Conservation (phyloP, 371 early-diverging fungal species). For the Polyrhizophydium stewartii region DNA sequence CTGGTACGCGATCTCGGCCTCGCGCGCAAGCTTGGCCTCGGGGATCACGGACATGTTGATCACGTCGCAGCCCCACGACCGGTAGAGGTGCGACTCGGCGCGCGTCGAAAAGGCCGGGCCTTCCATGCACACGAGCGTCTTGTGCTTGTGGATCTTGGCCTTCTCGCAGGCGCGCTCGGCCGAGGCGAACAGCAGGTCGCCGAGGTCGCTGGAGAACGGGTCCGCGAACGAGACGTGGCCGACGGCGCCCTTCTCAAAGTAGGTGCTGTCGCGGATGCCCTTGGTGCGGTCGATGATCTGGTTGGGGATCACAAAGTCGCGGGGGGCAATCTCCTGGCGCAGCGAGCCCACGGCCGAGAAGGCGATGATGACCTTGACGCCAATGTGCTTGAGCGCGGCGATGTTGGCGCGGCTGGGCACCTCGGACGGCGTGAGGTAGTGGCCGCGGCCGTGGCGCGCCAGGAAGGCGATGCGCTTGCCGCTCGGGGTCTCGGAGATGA, state of each 20-base stretch:
- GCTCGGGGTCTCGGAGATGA: slow-evolving; percentile 61
- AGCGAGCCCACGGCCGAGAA: slow-evolving; percentile 87
- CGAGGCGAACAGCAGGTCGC: slow-evolving; percentile 56
- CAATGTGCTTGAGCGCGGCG: slow-evolving; percentile 91
- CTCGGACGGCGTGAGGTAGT: slow-evolving; percentile 83
- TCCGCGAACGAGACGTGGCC: slow-evolving; percentile 88
- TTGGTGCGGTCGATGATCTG: slow-evolving; percentile 97
- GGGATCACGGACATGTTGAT: slow-evolving; percentile 97
- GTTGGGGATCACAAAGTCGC: slow-evolving; percentile 90
- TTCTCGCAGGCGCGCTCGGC: slow-evolving; percentile 21
- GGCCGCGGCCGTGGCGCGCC: slow-evolving; percentile 93
- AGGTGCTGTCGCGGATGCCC: slow-evolving; percentile 65
- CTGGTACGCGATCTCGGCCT: slow-evolving; percentile 96
- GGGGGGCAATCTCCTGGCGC: slow-evolving; percentile 87
- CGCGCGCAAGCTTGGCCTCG: slow-evolving; percentile 94
- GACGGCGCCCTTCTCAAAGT: slow-evolving; percentile 87
- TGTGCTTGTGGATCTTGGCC: slow-evolving; percentile 60
- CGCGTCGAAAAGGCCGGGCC: slow-evolving; percentile 96
- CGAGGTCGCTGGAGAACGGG: slow-evolving; percentile 82
- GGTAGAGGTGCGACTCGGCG: slow-evolving; percentile 95
- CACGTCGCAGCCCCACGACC: slow-evolving; percentile 81
- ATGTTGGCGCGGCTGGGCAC: slow-evolving; percentile 95
- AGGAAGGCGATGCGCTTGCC: slow-evolving; percentile 91
- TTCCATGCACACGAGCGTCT: slow-evolving; percentile 94
- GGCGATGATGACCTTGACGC: slow-evolving; percentile 88